These are phyloP conservation scores for Camelina hispida DNA, from an alignment of 345 rosid genomes.

Conservation along the genomic window DNA sequence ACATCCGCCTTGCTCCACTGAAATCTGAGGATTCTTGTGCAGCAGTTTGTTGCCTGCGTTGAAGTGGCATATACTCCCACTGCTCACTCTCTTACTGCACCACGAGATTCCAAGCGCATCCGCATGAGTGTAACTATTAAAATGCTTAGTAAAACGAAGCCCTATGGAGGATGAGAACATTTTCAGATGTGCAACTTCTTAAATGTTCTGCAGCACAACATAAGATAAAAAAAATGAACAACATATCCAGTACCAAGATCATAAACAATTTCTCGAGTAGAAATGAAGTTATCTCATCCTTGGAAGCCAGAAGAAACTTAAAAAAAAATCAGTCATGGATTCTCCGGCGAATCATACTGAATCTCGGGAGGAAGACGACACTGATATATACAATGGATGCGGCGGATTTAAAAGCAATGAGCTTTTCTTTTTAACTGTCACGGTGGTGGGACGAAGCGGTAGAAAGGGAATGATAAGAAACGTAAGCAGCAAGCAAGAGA, in stretches of 20 bases:
- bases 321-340: no score
- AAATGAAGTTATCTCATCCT: conserved; percentile 1
- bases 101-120: not conserved
- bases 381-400: conserved; percentile 21
- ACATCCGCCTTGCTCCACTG: conserved; percentile 48
- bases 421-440: conserved; percentile 37
- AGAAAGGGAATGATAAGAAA: conserved; percentile 46
- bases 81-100: conserved; percentile 59
- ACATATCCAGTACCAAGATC: not conserved
- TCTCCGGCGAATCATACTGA: no score
- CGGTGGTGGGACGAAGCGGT: no score
- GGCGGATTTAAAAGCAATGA: conserved; percentile 8
- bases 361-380: conserved; percentile 35
- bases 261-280: not conserved
- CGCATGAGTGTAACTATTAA: conserved; percentile 12
- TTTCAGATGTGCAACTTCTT: conserved; percentile 8
- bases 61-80: conserved; percentile 53
- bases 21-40: conserved; percentile 53
- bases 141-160: not conserved
- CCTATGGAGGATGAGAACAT: not conserved
- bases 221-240: not conserved
- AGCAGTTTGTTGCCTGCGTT: conserved; percentile 48
- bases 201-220: not conserved
- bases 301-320: not conserved
- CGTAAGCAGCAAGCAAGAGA: conserved; percentile 48